phyloP scores from a whole-genome alignment of 352 stramenopile genomes.

The Aphanomyces invadans region DNA sequence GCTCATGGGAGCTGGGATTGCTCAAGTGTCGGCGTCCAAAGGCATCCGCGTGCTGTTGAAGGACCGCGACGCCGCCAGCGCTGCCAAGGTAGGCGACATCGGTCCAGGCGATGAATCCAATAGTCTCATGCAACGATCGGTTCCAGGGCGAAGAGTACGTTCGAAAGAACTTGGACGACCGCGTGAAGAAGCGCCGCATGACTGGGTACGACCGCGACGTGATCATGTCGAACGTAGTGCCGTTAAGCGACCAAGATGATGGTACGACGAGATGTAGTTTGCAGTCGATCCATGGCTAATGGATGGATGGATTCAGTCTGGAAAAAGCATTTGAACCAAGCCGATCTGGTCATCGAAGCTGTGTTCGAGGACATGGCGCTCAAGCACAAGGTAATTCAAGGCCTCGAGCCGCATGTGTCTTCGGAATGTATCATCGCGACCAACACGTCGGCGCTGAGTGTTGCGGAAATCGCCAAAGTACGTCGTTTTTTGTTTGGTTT shows the following conservation, averaged over 20 bases:
- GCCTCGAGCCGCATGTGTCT: conserved; percentile 89
- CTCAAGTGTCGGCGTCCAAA: conserved; percentile 93
- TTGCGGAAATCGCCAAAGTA: conserved; percentile 90
- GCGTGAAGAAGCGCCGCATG: conserved; percentile 93
- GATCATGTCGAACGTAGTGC: conserved; percentile 87
- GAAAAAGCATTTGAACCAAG: conserved; percentile 89
- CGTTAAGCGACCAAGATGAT: conserved; percentile 89
- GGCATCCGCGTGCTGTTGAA: conserved; percentile 94
- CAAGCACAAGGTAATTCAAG: conserved; percentile 94
- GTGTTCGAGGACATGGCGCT: conserved; percentile 97
- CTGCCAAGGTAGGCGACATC: conserved; percentile 82
- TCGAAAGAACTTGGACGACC: conserved; percentile 91
- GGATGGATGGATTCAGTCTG: no score
- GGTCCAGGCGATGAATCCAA: conserved; percentile 92
- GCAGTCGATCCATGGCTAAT: background rate
- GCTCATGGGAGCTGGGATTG: conserved; percentile 97
- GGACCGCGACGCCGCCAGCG: conserved; percentile 85
- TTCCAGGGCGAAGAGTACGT: conserved; percentile 85
- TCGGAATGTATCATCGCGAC: conserved; percentile 95
- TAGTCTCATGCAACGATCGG: conserved; percentile 86
- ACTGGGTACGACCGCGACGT: conserved; percentile 84
- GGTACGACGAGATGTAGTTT: background rate
- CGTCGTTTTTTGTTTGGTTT: no score
- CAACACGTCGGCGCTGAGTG: conserved; percentile 97
- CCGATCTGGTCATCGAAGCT: conserved; percentile 97